Evolutionary conservation across 257 asterid genomes (phyloP), one percentile per base, ranked within the genome.

Genomic region (Echium plantagineum): DNA sequence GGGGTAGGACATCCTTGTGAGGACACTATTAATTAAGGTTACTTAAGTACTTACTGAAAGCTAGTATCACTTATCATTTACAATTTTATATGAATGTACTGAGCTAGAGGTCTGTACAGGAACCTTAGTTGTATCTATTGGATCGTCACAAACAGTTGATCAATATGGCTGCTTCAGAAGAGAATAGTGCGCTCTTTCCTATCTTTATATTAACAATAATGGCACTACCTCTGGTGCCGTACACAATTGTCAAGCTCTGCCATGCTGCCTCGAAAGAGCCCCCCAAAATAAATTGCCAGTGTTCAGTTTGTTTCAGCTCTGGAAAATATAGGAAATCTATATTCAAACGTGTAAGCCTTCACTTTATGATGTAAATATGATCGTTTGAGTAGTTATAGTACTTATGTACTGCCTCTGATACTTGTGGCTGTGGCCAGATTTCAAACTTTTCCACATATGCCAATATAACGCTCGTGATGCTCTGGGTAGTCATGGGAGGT

Each of bases 291-390:
- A 83, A 78, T 65, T 93, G 99, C 64, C 89, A 73, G 64, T 93
- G 99, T 81, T 83, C 99, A 2, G 84, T 84, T 57, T 89, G 97
- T 71, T 82, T 79, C 68, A 90, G 76, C 66, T 93, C 99, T 0
- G 99, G 99, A 62, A 93, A 93, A 79, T 86, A 93, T 67, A 81
- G 94, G 66, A 93, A 89, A 68, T 89, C 97, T 59, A 80, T 89
- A 65, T 84, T 89, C 80, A 89, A 70, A 75, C 94, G 94, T 63
- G 99, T 85, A 74, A 74, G 84, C 68, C 59, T 63, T 66, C 65
- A 58, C 22, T 51, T 64, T 35, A 35, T 35, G 46, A 35, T 35
- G 38, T 8, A 53, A 53, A 53, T 19, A 53, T 42, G 49, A 19
- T n/a, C 5, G 19, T 31, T 56, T 63, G n/a, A 47, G 46, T 57